Base-by-base conservation (phyloP, 192 early-diverging fungal genomes). In the Coemansia sp. region DNA sequence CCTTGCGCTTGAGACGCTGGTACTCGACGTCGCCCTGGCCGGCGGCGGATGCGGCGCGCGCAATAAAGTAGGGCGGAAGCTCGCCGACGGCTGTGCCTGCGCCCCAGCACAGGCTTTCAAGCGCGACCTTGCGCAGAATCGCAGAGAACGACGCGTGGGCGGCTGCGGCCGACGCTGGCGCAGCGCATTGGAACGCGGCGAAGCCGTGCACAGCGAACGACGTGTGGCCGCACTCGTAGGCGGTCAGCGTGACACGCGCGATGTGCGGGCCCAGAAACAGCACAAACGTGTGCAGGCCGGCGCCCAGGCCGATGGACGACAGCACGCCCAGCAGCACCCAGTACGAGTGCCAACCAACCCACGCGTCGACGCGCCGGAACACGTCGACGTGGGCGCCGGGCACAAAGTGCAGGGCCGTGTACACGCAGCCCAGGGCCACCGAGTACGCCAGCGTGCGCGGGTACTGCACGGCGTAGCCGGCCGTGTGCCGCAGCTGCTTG, bases 241-340 rank as follows among this genome's bases (percentile, higher is more conserved):
- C 96, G 0, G 91, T 88, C 33, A 94, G 77, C 6, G 96, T 96
- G n/a, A 93, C 92, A 48, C 93, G 87, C 0, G 90, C 94, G 62
- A 98, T 93, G 63, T 93, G 89, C 6, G 96, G 96, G 4, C 94
- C 94, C 32, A 98, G 80, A 65, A 98, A 98, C 14, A 98, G 78
- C 31, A 96, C 86, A 79, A 98, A 98, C 7, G 96, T 96, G 76
- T 96, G 96, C 60, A 98, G 82, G 6, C 96, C 96, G 1, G 94
- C 93, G 4, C 96, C 96, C 42, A 98, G 84, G 4, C 96, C 96
- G 50, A 98, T 90, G 6, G 94, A 94, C 14, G 95, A 96, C 6
- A 91, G 84, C 10, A 96, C 80, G 5, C 96, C 96, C 25, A 98
- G 80, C 7, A 89, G 59, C 12, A 92, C 67, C 96, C 96, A 98